A percentile compares a stretch with the other conserved stretches of the same genome.
These are phyloP conservation scores for Fusarium albosuccineum DNA, from an alignment of 2,329 filamentous ascomycete genomes.

Conservation along the genomic window DNA sequence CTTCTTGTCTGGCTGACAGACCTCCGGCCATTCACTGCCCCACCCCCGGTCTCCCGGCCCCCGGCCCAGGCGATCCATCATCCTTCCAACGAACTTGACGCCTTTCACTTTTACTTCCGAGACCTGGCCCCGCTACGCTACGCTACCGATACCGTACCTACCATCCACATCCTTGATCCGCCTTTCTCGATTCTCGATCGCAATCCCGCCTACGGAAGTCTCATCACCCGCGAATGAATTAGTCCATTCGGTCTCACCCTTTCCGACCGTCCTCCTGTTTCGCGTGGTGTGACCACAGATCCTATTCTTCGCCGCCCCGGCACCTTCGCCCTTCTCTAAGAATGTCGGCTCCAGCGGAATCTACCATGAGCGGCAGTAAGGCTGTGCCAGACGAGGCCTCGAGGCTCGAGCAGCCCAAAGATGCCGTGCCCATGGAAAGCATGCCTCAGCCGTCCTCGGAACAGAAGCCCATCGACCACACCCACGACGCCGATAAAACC, in stretches of 20 bases:
- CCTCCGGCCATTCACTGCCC: slow-evolving; percentile 41
- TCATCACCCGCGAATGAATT: slow-evolving; percentile 38
- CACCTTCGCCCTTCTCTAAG: slow-evolving; percentile 32
- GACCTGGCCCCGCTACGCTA: slow-evolving; percentile 39
- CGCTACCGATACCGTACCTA: slow-evolving; percentile 27
- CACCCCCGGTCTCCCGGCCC: slow-evolving; percentile 46
- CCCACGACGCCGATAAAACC: slow-evolving; percentile 32
- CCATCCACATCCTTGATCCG: slow-evolving; percentile 36
- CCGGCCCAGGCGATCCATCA: slow-evolving; percentile 42
- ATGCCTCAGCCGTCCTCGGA: slow-evolving; percentile 46
- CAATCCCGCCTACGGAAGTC: slow-evolving; percentile 18
- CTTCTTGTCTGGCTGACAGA: slow-evolving; percentile 43
- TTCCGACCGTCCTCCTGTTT: slow-evolving; percentile 28
- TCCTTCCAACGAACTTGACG: slow-evolving; percentile 47
- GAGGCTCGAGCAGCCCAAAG: slow-evolving; percentile 51
- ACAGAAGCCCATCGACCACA: slow-evolving; percentile 29
- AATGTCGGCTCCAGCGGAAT: slow-evolving; percentile 52
- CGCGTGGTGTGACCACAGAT: slow-evolving; percentile 46
- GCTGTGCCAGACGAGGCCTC: slow-evolving; percentile 45
- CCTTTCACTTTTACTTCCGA: slow-evolving; percentile 47
- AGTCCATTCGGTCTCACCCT: slow-evolving; percentile 23
- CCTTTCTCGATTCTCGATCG: slow-evolving; percentile 20
- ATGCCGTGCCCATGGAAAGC: slow-evolving; percentile 55
- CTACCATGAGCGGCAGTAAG: slow-evolving; percentile 51
- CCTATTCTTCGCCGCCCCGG: slow-evolving; percentile 36